phyloP scores from a whole-genome alignment of 768 basidiomycete genomes.

The Melanogaster broomeanus region DNA sequence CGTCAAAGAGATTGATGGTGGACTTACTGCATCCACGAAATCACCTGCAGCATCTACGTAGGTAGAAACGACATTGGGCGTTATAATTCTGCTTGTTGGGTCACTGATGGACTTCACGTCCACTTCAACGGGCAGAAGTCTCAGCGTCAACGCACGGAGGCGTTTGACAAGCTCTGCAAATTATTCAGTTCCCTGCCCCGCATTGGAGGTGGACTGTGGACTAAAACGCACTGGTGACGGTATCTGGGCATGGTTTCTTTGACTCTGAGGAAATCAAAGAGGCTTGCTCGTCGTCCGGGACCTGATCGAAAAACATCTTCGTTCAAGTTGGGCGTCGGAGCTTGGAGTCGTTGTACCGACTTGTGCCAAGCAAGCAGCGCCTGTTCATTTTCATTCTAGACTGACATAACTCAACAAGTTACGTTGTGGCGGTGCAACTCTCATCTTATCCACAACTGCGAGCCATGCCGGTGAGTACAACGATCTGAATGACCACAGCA shows the following conservation, averaged over 20 bases:
- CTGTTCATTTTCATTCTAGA: too few species aligned
- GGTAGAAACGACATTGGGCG: conserved; percentile 73
- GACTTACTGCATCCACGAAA: conserved; percentile 76
- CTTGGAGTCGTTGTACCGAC: neutral
- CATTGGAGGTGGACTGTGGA: too few species aligned
- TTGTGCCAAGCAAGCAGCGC: too few species aligned
- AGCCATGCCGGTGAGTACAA: conserved; percentile 54
- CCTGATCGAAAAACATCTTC: conserved; percentile 29
- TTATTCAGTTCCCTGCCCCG: neutral
- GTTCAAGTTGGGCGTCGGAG: neutral
- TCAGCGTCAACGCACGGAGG: conserved; percentile 71
- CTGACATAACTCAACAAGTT: too few species aligned
- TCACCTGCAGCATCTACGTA: conserved; percentile 85
- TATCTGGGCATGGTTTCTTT: conserved; percentile 64
- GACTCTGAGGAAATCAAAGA: conserved; percentile 48
- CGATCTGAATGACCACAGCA: neutral
- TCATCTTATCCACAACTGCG: conserved; percentile 22
- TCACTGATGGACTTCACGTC: conserved; percentile 63
- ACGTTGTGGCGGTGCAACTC: conserved; percentile 26
- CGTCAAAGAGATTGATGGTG: neutral
- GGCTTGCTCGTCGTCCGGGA: conserved; percentile 37
- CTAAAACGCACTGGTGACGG: conserved; percentile 64
- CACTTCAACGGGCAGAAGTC: conserved; percentile 81
- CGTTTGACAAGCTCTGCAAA: conserved; percentile 76
- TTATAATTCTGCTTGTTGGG: conserved; percentile 83